Evolutionary conservation across 768 basidiomycete species (phyloP).

Genomic region (Lyophyllum decastes): DNA sequence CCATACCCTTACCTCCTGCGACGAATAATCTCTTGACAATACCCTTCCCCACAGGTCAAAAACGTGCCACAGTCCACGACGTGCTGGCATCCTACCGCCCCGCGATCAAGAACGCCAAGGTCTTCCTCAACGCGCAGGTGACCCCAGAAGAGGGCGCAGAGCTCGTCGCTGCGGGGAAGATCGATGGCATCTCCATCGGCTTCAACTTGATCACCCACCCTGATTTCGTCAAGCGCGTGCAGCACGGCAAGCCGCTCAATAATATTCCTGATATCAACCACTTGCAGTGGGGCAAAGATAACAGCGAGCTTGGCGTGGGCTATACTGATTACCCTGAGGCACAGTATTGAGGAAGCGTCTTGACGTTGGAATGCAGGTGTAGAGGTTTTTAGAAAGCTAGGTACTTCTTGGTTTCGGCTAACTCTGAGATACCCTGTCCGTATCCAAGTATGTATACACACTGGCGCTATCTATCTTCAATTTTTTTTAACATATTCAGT

Average conservation of each 20-base stretch:
- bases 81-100: conserved; percentile 37
- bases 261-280: conserved; percentile 26
- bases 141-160: conserved; percentile 37
- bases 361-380: neutral
- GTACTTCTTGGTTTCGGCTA: neutral
- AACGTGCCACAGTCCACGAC: conserved; percentile 38
- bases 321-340: conserved; percentile 40
- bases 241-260: conserved; percentile 35
- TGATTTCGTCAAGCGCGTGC: conserved; percentile 38
- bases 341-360: conserved; percentile 13
- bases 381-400: neutral
- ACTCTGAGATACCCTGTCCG: too few relatives aligned
- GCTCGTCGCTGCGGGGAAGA: conserved; percentile 33
- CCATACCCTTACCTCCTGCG: conserved; percentile 12
- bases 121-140: conserved; percentile 38
- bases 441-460: too few relatives aligned
- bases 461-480: too few relatives aligned
- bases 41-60: conserved; percentile 28
- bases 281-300: conserved; percentile 26
- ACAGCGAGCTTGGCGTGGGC: conserved; percentile 27
- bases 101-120: conserved; percentile 35
- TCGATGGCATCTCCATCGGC: conserved; percentile 40
- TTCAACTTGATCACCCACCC: conserved; percentile 40
- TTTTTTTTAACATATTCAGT: too few relatives aligned
- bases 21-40: conserved; percentile 16